Evolutionary conservation across 1,139 yeast genomes (phyloP), one percentile per base, ranked within the genome.

Genomic region (Nematodospora anomalae): DNA sequence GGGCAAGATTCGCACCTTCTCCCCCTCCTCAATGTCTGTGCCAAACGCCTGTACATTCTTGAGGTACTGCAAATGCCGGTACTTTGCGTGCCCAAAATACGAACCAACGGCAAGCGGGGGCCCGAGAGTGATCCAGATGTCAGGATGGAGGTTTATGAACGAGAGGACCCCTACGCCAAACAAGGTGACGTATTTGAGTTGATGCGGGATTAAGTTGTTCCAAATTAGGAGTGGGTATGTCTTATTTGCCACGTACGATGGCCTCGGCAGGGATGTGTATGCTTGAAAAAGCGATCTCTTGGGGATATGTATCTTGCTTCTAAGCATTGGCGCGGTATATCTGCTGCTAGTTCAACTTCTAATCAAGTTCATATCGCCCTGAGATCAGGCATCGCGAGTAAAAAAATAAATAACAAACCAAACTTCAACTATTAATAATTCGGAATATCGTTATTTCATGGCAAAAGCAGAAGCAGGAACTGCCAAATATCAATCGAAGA

Each of bases 401-500:
- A n/a, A n/a, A n/a, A n/a, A n/a, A n/a, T n/a, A n/a, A n/a, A n/a
- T n/a, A n/a, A n/a, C n/a, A n/a, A n/a, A n/a, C n/a, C n/a, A n/a
- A n/a, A n/a, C n/a, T n/a, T n/a, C n/a, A n/a, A n/a, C n/a, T n/a
- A n/a, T n/a, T n/a, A n/a, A n/a, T n/a, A n/a, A n/a, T n/a, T n/a
- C n/a, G n/a, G n/a, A n/a, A n/a, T n/a, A n/a, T n/a, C n/a, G n/a
- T n/a, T n/a, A n/a, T n/a, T n/a, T n/a, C n/a, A 53, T 53, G 62
- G 64, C 52, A 36, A 45, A 42, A 41, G 88, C 94, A 30, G 94
- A 85, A 46, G 61, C 76, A 28, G 95, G 95, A 4, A 76, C 89
- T 2, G 95, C 96, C n/a, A 87, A 85, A 56, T 80, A 79, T 56
- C 67, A 83, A 41, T 74, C 92, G 28, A 88, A 86, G 51, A 81